phyloP scores from a whole-genome alignment of 495 filamentous ascomycete species.

The Aspergillus mulundensis region DNA sequence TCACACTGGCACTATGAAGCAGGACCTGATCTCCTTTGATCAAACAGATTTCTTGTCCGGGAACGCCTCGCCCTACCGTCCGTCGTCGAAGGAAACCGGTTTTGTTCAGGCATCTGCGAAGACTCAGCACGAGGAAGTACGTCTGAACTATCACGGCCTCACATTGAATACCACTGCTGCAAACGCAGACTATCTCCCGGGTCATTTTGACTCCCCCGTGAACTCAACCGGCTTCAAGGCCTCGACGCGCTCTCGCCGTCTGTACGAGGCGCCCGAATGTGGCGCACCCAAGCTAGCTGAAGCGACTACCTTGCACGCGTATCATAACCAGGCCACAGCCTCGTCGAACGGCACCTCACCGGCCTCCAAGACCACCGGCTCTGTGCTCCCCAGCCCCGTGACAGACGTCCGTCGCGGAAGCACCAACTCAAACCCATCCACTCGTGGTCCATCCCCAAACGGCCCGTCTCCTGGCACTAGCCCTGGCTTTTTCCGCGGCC shows the following conservation, averaged over 20 bases:
- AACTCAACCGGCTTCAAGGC: conserved; percentile 17
- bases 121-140: conserved; percentile 14
- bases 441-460: conserved; percentile 19
- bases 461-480: conserved; percentile 17
- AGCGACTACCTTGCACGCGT: conserved; percentile 6
- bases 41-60: conserved; percentile 12
- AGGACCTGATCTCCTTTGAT: conserved; percentile 22
- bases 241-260: conserved; percentile 18
- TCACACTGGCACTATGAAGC: conserved; percentile 10
- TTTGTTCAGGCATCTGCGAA: conserved; percentile 10
- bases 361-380: conserved; percentile 13
- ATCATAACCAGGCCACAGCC: conserved; percentile 3
- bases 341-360: conserved; percentile 13
- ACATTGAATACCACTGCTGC: conserved; percentile 11
- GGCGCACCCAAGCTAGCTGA: conserved; percentile 1
- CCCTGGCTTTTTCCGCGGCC: conserved; percentile 10
- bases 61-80: conserved; percentile 7
- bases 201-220: conserved; percentile 10
- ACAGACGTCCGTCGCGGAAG: conserved; percentile 8
- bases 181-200: conserved; percentile 9
- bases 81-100: conserved; percentile 4
- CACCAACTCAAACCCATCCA: conserved; percentile 16
- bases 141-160: conserved; percentile 20
- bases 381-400: conserved; percentile 17
- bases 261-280: conserved; percentile 21